phyloP scores from a whole-genome alignment of 2,329 filamentous ascomycete species.

The Trichoderma simmonsii region DNA sequence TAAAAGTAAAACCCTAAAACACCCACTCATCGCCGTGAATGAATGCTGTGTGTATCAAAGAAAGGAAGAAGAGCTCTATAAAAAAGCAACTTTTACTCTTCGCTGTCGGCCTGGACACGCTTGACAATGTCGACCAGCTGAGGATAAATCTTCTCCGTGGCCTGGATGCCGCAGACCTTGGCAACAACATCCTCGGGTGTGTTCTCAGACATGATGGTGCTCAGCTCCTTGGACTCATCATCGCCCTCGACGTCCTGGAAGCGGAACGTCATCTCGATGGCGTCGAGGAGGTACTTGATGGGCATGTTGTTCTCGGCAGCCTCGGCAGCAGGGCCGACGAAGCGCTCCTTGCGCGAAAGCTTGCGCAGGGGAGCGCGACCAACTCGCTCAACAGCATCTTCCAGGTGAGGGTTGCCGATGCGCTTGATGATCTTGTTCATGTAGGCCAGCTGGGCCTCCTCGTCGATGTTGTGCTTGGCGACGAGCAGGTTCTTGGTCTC shows the following conservation, averaged over 20 bases:
- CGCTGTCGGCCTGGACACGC: constrained; percentile 71
- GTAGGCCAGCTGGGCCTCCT: constrained; percentile 76
- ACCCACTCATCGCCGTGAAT: constrained; percentile 13
- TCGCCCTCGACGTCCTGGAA: constrained; percentile 95
- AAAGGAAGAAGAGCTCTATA: background rate
- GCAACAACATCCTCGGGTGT: constrained; percentile 70
- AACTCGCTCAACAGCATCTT: constrained; percentile 92
- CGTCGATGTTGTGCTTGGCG: constrained; percentile 76
- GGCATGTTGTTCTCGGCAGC: constrained; percentile 77
- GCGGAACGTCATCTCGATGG: constrained; percentile 86
- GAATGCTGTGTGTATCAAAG: background rate
- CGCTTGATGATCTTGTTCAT: constrained; percentile 88
- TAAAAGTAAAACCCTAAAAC: background rate
- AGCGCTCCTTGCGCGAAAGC: constrained; percentile 90
- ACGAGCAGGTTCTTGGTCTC: constrained; percentile 88
- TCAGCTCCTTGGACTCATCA: constrained; percentile 82
- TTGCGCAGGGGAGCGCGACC: constrained; percentile 93
- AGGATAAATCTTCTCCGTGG: constrained; percentile 72
- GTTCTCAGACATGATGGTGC: constrained; percentile 76
- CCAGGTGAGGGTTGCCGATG: constrained; percentile 89
- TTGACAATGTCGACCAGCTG: constrained; percentile 74
- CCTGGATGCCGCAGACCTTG: constrained; percentile 78
- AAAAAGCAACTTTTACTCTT: constrained; percentile 38
- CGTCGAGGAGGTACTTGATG: constrained; percentile 71
- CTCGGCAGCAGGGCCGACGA: constrained; percentile 87